Conservation (phyloP, 345 rosid species). For the Xanthoceras sorbifolium region DNA sequence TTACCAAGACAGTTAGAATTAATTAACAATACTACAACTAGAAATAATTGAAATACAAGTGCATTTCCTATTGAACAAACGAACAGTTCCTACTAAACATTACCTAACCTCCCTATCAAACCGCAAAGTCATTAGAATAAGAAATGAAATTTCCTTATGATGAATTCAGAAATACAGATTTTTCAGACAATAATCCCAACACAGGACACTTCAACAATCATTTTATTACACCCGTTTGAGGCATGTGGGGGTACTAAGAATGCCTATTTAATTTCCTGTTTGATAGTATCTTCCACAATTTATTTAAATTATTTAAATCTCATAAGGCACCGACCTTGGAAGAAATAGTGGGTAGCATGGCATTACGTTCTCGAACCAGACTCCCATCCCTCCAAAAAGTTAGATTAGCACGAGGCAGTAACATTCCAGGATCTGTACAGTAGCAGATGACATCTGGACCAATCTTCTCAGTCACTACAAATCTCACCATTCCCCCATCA, state of each 20-base stretch:
- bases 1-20: neutral
- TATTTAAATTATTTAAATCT: neutral
- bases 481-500: slow-evolving; percentile 80
- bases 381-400: slow-evolving; percentile 74
- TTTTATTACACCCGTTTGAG: neutral
- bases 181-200: neutral
- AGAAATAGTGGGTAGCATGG: slow-evolving; percentile 77
- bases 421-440: slow-evolving; percentile 67
- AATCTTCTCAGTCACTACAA: slow-evolving; percentile 62
- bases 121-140: neutral
- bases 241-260: neutral
- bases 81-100: neutral
- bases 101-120: neutral
- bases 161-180: neutral
- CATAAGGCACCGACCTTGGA: slow-evolving; percentile 45
- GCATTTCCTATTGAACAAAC: neutral
- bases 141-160: neutral
- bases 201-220: neutral
- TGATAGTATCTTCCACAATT: neutral
- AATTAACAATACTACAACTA: neutral
- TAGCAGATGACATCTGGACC: slow-evolving; percentile 70
- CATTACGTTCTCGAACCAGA: slow-evolving; percentile 65
- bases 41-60: neutral
- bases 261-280: neutral
- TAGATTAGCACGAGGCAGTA: slow-evolving; percentile 70